Conservation (phyloP, 148 eudicot species). For the Limonium bicolor region DNA sequence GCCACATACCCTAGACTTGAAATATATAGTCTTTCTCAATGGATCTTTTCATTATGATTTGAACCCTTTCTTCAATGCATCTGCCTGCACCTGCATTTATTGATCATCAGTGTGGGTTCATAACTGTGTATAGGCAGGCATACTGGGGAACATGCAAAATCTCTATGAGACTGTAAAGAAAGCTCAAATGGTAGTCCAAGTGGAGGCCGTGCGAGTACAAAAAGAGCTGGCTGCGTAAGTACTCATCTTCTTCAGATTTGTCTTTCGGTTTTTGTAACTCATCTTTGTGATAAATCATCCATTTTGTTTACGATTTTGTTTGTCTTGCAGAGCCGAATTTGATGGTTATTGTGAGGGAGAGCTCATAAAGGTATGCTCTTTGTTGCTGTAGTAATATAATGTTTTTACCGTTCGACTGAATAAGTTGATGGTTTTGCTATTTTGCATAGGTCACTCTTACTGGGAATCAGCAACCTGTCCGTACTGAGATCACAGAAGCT, state of each 20-base stretch:
- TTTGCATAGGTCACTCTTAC: conserved; percentile 79
- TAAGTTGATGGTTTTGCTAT: not conserved
- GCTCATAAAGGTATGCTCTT: conserved; percentile 59
- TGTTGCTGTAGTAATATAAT: not conserved
- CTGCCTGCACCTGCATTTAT: not conserved
- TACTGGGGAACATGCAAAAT: conserved; percentile 90
- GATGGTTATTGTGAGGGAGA: conserved; percentile 98
- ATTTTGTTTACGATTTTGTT: too few species aligned
- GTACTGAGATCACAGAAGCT: conserved; percentile 94
- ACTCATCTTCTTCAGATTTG: too few species aligned
- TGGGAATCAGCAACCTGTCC: conserved; percentile 88
- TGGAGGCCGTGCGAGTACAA: conserved; percentile 24
- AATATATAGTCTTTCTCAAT: too few species aligned
- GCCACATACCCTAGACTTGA: too few species aligned
- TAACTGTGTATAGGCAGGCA: conserved; percentile 49
- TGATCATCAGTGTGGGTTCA: conserved; percentile 1
- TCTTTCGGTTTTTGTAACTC: too few species aligned
- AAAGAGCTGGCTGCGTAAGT: conserved; percentile 91
- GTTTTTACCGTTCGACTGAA: not conserved
- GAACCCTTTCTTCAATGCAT: too few species aligned
- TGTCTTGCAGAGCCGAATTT: conserved; percentile 69
- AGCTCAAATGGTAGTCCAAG: conserved; percentile 33
- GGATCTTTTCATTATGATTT: too few species aligned
- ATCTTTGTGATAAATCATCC: too few species aligned
- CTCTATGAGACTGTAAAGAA: conserved; percentile 88